These are phyloP conservation scores for Aspergillus clavatus DNA, from an alignment of 2,329 filamentous ascomycete genomes.

Conservation along the genomic window DNA sequence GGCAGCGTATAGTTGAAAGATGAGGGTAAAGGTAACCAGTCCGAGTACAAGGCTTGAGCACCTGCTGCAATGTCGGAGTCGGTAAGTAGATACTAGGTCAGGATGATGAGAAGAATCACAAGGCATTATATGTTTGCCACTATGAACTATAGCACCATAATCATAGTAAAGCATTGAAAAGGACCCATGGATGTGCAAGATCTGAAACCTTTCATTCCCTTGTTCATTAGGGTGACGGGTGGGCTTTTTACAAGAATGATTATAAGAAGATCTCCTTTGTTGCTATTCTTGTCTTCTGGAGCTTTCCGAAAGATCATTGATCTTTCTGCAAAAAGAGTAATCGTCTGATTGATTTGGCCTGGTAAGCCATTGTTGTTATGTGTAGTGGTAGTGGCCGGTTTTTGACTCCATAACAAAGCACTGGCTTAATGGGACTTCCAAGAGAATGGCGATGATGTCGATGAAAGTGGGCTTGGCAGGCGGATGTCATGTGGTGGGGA, in stretches of 20 bases:
- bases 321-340: neutral
- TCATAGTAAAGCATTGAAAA: neutral
- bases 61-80: neutral
- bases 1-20: neutral
- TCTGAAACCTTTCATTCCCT: neutral
- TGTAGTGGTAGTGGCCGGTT: neutral
- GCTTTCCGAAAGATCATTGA: neutral
- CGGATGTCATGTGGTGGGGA: conserved; percentile 20
- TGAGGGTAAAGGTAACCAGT: neutral
- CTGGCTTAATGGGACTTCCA: neutral
- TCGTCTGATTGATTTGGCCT: neutral
- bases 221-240: neutral
- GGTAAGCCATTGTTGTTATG: no score
- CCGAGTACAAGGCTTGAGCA: neutral
- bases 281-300: neutral
- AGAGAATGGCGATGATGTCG: neutral
- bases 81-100: neutral
- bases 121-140: neutral
- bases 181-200: neutral
- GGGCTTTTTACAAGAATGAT: neutral
- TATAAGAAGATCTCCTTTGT: neutral
- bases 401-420: neutral
- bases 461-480: conserved; percentile 9
- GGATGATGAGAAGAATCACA: neutral
- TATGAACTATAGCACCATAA: neutral